Base-by-base conservation (phyloP, 177 flowering plant species). In the Vitis hybrid region DNA sequence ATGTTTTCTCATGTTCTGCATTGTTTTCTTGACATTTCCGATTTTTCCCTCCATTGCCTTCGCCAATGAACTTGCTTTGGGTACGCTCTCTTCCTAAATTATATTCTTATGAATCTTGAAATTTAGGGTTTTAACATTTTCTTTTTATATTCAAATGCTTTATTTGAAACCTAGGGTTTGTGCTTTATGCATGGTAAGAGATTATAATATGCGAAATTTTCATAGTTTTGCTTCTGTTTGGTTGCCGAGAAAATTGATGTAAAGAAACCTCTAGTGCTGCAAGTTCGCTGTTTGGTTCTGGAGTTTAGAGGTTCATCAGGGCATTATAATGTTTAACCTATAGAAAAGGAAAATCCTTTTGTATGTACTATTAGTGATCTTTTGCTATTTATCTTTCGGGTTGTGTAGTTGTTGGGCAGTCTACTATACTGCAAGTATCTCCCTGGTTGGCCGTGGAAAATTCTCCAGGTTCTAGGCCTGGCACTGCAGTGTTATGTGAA, bases 401-500 rank as follows among this genome's bases (percentile, higher is more conserved):
- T 68, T 81, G 74, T 81, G 80, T 83, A 91, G 98, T 64, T 78
- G 84, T 81, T 78, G 76, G 76, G 52, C 76, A 77, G 68, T 69
- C 80, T 54, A 70, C 74, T 15, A 68, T 74, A 20, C 38, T 92
- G 85, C 76, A 75, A 61, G 67, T 92, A 33, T 78, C 86, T 59
- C 84, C 86, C 66, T 78, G 82, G 54, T 51, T 86, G 64, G 75
- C 65, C 14, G 88, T 90, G 66, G 72, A 76, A 59, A 80, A 77
- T 19, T 83, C 89, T 55, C 97, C 96, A 1, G 94, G 95, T 69
- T 68, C 78, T 22, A 92, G 81, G 80, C 84, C 85, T 33, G 90
- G 88, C 3, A 64, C 70, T 24, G 14, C 67, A 13, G 72, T 85
- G 72, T 31, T 70, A 38, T 88, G 94, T 76, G 89, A 81, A 76